Evolutionary conservation across 352 stramenopile genomes (phyloP).

Genomic region (Blastocystis sp.): DNA sequence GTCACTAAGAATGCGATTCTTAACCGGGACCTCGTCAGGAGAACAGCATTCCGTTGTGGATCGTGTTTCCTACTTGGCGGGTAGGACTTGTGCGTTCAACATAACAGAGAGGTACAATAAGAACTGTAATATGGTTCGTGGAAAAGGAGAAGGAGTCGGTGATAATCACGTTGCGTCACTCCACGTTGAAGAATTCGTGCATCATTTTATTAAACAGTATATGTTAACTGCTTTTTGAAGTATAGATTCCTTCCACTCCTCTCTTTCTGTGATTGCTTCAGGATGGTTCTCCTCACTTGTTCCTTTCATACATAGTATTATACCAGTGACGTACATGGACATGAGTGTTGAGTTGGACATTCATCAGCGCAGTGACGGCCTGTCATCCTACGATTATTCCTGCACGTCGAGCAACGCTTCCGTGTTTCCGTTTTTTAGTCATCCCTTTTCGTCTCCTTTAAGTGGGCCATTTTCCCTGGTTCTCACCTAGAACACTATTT

Average conservation of each 20-base stretch:
- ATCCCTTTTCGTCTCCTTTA: constrained; percentile 1
- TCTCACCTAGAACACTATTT: constrained; percentile 10
- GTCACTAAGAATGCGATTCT: background rate
- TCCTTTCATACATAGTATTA: constrained; percentile 1
- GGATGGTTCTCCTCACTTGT: background rate
- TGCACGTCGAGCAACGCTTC: constrained; percentile 6
- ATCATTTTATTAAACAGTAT: constrained; percentile 48
- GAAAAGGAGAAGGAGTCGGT: background rate
- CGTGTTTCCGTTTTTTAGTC: constrained; percentile 1
- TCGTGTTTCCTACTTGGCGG: background rate
- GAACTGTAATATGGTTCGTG: constrained; percentile 10
- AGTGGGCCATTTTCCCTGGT: background rate
- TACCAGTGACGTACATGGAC: background rate
- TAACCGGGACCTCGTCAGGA: constrained; percentile 1
- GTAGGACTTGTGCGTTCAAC: background rate
- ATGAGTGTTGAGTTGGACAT: background rate
- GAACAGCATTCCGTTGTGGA: background rate
- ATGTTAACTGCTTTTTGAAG: background rate
- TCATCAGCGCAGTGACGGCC: background rate
- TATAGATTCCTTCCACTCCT: constrained; percentile 26
- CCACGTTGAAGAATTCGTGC: constrained; percentile 24
- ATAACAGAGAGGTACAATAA: background rate
- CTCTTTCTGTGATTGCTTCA: background rate
- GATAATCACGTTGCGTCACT: constrained; percentile 51
- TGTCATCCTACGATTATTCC: constrained; percentile 27